Evolutionary conservation across 371 early-diverging fungal species (phyloP), one percentile per base, ranked within the genome.

Genomic region (Funneliformis caledonium): DNA sequence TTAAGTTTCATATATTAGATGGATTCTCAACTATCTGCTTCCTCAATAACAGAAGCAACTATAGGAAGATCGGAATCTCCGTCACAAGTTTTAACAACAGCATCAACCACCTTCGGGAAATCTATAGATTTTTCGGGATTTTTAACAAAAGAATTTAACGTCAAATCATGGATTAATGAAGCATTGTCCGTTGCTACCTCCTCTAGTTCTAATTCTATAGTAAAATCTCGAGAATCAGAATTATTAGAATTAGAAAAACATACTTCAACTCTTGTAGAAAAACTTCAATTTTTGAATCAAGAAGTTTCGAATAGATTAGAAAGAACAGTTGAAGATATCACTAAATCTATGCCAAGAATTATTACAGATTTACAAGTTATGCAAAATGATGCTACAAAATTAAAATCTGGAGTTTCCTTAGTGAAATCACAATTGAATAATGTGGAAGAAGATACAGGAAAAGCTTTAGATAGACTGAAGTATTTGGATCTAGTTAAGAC

Each of bases 401-500:
- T 92, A 14, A 87, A 89, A 75, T 82, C 86, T 26, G 87, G 87
- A 19, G 84, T 93, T 4, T 85, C 83, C 8, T 80, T 83, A 16
- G 91, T 91, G 9, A 82, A 87, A 56, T 74, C 82, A 16, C 87
- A 89, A n/a, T 84, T 89, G 72, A 83, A 86, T 65, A 75, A 82
- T 52, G 83, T 88, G 47, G 85, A 88, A 9, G 56, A 81, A n/a
- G 82, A 86, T 72, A 87, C 87, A 10, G 85, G 85, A 33, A 86
- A 84, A 22, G 90, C 92, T 0, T 85, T 95, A 73, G 91, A 92
- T 60, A 86, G 87, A 52, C 86, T 95, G 42, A 88, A 89, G 64
- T 88, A 89, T 76, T 85, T 94, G 10, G 94, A 93, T 84, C 83
- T 87, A 9, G 92, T 93, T 67, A 90, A 93, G 67, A 88, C 88